Base-by-base conservation (phyloP, 73 alveolate genomes). In the Blepharisma japonicum region DNA sequence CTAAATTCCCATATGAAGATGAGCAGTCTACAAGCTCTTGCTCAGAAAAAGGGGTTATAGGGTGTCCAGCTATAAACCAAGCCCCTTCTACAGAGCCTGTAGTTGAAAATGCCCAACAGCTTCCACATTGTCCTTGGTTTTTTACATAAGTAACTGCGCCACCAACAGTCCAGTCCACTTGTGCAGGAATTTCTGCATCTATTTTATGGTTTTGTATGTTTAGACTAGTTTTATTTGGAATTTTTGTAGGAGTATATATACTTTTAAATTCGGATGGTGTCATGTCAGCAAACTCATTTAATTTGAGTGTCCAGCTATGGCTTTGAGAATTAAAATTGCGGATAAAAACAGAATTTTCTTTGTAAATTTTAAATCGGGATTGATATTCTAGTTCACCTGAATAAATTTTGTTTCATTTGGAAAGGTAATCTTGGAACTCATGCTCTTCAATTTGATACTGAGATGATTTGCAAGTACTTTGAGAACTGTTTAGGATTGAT, bases 31-130 rank as follows among this genome's bases (percentile, higher is more conserved):
- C 89, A 54, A 90, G 84, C 53, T 90, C 71, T 80, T 90, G 87
- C 66, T 71, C 87, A 20, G 97, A 87, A 80, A 79, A 80, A 25
- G 42, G 77, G 6, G 20, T 14, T 7, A 77, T 49, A 14, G 6
- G 18, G 8, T 21, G 77, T 71, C 81, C 71, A 20, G 55, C 27
- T 21, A 50, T 50, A 11, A 21, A 55, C 45, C 74, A 67, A 8
- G 77, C 11, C 20, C 77, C 39, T 56, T 90, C 94, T 32, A 87
- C 55, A 6, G 90, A 84, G 0, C 89, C 80, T 45, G 84, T 87
- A 9, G 97, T 79, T 4, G 92, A 80, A 81, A 90, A 90, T 27
- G 92, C 94, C 92, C 94, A 90, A 80, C 97, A 87, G 6, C 91
- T 78, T 46, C 94, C 94, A 71, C 97, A 90, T 27, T 45, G 14